phyloP scores from a whole-genome alignment of 2,329 filamentous ascomycete species.

The Pseudogymnoascus sp. region DNA sequence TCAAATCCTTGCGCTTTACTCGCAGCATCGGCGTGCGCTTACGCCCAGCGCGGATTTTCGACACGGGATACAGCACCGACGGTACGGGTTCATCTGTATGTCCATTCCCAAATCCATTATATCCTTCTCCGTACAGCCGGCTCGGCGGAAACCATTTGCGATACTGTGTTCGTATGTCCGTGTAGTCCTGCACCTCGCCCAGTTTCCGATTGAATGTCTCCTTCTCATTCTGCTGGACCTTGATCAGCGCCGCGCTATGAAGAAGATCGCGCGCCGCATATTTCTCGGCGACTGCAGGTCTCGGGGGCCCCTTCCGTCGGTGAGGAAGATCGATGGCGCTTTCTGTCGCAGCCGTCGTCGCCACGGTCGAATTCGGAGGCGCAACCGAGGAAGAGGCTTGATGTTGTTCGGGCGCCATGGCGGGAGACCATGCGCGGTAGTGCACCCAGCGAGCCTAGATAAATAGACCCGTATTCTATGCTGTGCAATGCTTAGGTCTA shows the following conservation, averaged over 20 bases:
- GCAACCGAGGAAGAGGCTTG: slow-evolving; percentile 20
- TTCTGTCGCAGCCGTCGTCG: slow-evolving; percentile 13
- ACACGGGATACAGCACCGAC: slow-evolving; percentile 68
- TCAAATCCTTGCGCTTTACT: slow-evolving; percentile 70
- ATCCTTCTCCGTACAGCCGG: slow-evolving; percentile 63
- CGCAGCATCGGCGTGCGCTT: slow-evolving; percentile 65
- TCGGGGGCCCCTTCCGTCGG: slow-evolving; percentile 13
- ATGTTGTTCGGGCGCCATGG: slow-evolving; percentile 27
- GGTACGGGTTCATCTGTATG: slow-evolving; percentile 61
- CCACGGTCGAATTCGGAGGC: slow-evolving; percentile 9
- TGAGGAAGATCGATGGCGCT: slow-evolving; percentile 18
- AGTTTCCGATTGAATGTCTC: slow-evolving; percentile 55
- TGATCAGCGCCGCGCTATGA: slow-evolving; percentile 44
- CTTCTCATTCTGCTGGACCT: slow-evolving; percentile 41
- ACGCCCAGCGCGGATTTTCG: slow-evolving; percentile 68
- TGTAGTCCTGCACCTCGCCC: slow-evolving; percentile 63
- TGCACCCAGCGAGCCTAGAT: neutral
- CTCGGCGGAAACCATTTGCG: slow-evolving; percentile 47
- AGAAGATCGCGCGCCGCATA: slow-evolving; percentile 57
- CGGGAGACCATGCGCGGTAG: slow-evolving; percentile 12
- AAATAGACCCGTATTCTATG: neutral
- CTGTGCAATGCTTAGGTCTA: slow-evolving; percentile 1
- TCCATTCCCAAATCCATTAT: slow-evolving; percentile 82
- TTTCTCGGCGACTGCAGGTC: slow-evolving; percentile 41
- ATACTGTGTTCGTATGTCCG: slow-evolving; percentile 46